These are phyloP conservation scores for Neurospora pannonica DNA, from an alignment of 495 filamentous ascomycete genomes.

Conservation along the genomic window DNA sequence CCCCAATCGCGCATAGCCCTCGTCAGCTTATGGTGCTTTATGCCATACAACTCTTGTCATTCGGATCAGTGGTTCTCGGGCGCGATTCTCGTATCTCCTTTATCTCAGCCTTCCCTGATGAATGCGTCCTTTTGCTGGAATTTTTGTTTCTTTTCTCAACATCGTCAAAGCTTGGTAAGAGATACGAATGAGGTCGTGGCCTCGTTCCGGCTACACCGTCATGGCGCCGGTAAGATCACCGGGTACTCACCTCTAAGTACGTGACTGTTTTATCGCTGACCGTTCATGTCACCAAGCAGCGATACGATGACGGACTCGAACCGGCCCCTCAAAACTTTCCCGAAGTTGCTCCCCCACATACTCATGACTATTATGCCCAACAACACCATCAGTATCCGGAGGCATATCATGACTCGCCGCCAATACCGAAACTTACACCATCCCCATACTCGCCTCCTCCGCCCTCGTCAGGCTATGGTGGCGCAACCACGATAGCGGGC, in stretches of 20 bases:
- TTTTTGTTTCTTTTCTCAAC: not conserved
- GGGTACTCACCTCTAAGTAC: not conserved
- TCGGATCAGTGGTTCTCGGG: not conserved
- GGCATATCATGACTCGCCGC: not conserved
- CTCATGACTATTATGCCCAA: not conserved
- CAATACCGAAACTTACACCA: not conserved
- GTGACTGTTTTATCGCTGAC: not conserved
- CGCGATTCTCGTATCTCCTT: not conserved
- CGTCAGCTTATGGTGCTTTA: not conserved
- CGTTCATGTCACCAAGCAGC: not conserved
- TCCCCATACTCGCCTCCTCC: not conserved
- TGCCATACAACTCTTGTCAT: not conserved
- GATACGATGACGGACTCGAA: slow-evolving; percentile 33
- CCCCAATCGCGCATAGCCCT: not conserved
- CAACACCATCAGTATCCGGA: not conserved
- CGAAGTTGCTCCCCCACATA: slow-evolving; percentile 21
- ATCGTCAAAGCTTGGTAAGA: not conserved
- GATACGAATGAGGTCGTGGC: not conserved
- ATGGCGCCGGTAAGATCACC: not conserved
- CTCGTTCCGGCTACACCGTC: not conserved
- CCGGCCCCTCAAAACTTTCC: slow-evolving; percentile 27
- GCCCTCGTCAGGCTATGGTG: slow-evolving; percentile 3
- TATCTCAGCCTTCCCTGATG: not conserved
- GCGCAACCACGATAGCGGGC: not conserved
- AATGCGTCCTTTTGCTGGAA: not conserved